Evolutionary conservation across 257 asterid species (phyloP).

Genomic region (Salvia rosmarinus): DNA sequence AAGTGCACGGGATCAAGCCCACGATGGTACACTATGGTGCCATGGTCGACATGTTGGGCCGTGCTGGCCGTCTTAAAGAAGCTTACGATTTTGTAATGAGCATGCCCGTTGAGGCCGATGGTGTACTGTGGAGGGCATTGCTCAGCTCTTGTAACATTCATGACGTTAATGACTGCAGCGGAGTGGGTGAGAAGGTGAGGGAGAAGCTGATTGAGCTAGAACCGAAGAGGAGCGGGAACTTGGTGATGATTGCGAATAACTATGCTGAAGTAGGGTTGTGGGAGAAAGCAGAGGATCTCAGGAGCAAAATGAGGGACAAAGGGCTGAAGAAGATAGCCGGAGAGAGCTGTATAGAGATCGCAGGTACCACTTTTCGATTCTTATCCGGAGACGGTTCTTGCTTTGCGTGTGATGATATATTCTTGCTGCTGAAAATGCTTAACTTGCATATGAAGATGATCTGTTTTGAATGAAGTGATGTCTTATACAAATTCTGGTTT

Average conservation of each 20-base stretch:
- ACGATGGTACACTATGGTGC: constrained; percentile 66
- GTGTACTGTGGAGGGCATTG: constrained; percentile 74
- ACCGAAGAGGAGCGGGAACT: constrained; percentile 75
- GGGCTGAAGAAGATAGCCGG: constrained; percentile 69
- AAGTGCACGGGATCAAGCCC: constrained; percentile 56
- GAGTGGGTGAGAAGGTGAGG: constrained; percentile 61
- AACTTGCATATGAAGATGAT: constrained; percentile 54
- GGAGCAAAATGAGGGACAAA: constrained; percentile 53
- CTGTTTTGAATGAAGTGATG: constrained; percentile 25
- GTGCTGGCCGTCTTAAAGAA: constrained; percentile 68
- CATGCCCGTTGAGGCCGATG: constrained; percentile 72
- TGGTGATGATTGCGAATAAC: constrained; percentile 72
- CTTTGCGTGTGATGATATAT: constrained; percentile 39
- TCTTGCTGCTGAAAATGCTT: constrained; percentile 43
- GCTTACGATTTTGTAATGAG: constrained; percentile 53
- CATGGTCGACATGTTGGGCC: constrained; percentile 73
- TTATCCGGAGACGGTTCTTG: constrained; percentile 48
- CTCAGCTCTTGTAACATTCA: constrained; percentile 75
- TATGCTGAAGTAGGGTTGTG: constrained; percentile 67
- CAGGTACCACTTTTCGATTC: constrained; percentile 55
- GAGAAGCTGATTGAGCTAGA: constrained; percentile 54
- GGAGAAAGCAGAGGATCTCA: constrained; percentile 64
- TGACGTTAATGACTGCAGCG: constrained; percentile 49
- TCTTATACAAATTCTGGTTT: too few relatives aligned
- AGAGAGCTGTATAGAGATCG: constrained; percentile 63